phyloP scores from a whole-genome alignment of 2,329 filamentous ascomycete species.

The Xylariaceae sp. region DNA sequence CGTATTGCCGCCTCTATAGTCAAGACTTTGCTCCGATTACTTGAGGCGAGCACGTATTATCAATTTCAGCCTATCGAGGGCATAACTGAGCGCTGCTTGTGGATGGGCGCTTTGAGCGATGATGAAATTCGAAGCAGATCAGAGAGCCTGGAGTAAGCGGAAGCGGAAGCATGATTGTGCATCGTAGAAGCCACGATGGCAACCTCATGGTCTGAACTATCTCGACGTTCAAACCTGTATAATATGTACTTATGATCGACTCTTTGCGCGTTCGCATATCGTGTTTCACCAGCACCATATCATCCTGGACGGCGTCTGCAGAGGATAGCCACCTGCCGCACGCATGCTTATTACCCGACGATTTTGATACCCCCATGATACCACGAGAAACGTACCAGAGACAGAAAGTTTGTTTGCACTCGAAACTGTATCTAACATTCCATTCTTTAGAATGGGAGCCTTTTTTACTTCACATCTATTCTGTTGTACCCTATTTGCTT shows the following conservation, averaged over 20 bases:
- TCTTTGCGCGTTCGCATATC: conserved; percentile 23
- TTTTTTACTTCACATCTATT: conserved; percentile 19
- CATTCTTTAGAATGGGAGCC: conserved; percentile 9
- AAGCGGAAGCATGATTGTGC: not conserved
- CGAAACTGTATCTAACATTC: conserved; percentile 19
- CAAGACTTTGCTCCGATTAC: conserved; percentile 77
- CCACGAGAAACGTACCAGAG: conserved; percentile 26
- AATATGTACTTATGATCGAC: conserved; percentile 27
- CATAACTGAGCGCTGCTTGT: conserved; percentile 80
- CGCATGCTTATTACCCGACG: conserved; percentile 26
- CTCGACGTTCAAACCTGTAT: conserved; percentile 31
- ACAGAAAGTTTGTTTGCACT: conserved; percentile 13
- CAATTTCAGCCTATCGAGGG: conserved; percentile 76
- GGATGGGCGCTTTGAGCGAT: conserved; percentile 78
- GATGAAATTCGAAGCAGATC: conserved; percentile 71
- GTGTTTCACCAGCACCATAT: conserved; percentile 30
- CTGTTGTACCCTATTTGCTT: conserved; percentile 16
- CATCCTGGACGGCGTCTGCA: conserved; percentile 32
- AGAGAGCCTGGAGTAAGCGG: conserved; percentile 52
- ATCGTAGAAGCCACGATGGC: not conserved
- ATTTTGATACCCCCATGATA: conserved; percentile 39
- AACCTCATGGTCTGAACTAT: conserved; percentile 6
- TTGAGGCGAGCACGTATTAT: conserved; percentile 80
- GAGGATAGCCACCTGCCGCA: conserved; percentile 25
- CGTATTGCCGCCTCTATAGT: conserved; percentile 77